A percentile compares a stretch with the other conserved stretches of the same genome.
Evolutionary conservation across 2,329 filamentous ascomycete species (phyloP).

Genomic region (Neofusicoccum umdonicola): DNA sequence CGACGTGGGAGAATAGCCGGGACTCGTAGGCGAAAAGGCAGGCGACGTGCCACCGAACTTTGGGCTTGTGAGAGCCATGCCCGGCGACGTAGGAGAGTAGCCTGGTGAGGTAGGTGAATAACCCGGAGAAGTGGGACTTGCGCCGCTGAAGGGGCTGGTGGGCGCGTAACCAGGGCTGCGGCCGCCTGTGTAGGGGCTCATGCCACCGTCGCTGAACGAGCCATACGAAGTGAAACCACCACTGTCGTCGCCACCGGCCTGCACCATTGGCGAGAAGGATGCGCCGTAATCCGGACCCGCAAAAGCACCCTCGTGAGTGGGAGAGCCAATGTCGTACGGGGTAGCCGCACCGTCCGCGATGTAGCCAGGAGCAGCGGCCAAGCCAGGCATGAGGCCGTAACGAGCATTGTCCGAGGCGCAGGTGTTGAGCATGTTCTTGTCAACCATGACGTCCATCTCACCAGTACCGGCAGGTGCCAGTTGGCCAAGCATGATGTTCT

Average conservation of each 20-base stretch:
- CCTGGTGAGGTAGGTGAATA: conserved; percentile 37
- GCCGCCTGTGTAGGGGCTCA: conserved; percentile 65
- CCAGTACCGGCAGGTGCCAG: conserved; percentile 96
- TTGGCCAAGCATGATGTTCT: conserved; percentile 98
- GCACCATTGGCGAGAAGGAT: conserved; percentile 73
- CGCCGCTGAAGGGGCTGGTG: conserved; percentile 70
- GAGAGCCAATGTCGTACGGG: conserved; percentile 77
- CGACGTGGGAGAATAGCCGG: conserved; percentile 73
- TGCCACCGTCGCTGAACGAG: conserved; percentile 60
- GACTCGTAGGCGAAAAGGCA: conserved; percentile 48
- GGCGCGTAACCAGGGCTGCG: conserved; percentile 66
- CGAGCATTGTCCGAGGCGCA: conserved; percentile 44
- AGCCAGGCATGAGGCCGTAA: conserved; percentile 73
- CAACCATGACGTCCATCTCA: conserved; percentile 89
- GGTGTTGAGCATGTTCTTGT: conserved; percentile 94
- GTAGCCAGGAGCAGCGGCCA: conserved; percentile 71
- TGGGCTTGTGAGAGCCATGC: conserved; percentile 56
- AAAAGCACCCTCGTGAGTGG: conserved; percentile 59
- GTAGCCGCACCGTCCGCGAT: conserved; percentile 83
- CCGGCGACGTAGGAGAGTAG: conserved; percentile 63
- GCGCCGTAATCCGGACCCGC: conserved; percentile 61
- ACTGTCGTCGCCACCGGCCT: conserved; percentile 58
- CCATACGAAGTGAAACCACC: conserved; percentile 66
- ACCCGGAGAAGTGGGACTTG: conserved; percentile 42
- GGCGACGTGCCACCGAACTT: conserved; percentile 35